Evolutionary conservation across 129 eudicot species (phyloP), one percentile per base, ranked within the genome.

Genomic region (Oenanthe sinensis): DNA sequence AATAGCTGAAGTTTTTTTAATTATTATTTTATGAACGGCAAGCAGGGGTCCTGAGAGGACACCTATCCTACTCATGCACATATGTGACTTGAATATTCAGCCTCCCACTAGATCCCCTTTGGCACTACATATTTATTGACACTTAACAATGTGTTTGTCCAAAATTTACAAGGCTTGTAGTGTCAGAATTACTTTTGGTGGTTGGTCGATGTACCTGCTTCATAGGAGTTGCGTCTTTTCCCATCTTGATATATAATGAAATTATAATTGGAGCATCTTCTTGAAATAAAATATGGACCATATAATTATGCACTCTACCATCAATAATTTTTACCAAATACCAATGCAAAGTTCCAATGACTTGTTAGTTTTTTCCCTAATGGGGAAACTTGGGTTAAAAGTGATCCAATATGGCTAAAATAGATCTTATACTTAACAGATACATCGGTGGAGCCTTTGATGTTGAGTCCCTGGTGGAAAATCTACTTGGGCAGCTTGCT

Each of bases 391-490:
- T 72, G 47, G 47, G 22, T 22, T 28, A n/a, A 72, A 72, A 42
- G 43, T 74, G 20, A 50, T 74, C 58, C 42, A 60, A 26, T 24
- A 48, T 74, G 62, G 60, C 77, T 74, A 45, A 72, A 67, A 4
- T 36, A 45, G 50, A 46, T 2, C 68, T 74, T 46, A 40, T 45
- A 44, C 78, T 36, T 77, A 76, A 54, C 88, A 93, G 98, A 74
- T 93, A 91, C 80, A 93, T 93, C 39, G 98, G 98, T 58, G 98
- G 97, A 76, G 89, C 98, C 52, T 93, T 91, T 82, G 98, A 93
- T 84, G 97, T 93, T 30, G 97, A 91, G 84, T 93, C 98, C 37
- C 89, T 93, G 17, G 97, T 93, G 17, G 97, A 93, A 84, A 91
- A 91, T 78, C 90, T 93, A 70, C 91, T 93, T 3, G 95, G 92